Evolutionary conservation across 2,329 filamentous ascomycete species (phyloP), one percentile per base, ranked within the genome.

Genomic region (Drechslera avenae): DNA sequence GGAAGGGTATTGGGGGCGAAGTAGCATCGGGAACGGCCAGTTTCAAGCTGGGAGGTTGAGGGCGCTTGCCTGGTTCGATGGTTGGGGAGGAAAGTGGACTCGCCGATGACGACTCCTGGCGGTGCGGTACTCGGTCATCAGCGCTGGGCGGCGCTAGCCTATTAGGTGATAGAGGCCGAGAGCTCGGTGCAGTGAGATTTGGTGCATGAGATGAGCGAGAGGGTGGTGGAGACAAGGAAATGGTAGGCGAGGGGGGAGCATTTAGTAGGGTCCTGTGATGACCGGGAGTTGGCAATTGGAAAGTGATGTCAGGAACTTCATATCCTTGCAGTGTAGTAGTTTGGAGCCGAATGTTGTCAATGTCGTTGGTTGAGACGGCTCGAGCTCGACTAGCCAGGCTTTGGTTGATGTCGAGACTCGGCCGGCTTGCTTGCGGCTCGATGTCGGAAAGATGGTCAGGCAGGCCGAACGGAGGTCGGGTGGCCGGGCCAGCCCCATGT

Each of bases 1-100:
- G 89, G 55, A 94, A 93, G 0, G 88, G 86, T 3, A 83, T 82
- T 4, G 79, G 73, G 3, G 80, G 76, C 3, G 75, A 74, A 1
- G 63, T 76, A 66, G 64, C 61, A 18, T 62, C 59, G 26, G 75
- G 75, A 41, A 81, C 75, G 6, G 69, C 53, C 34, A 80, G 64
- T 51, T 74, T 77, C 2, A 77, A 73, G 5, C 74, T 60, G 17
- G 68, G 61, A 13, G 72, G 66, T n/a, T 62, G 63, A 13, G 66
- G 64, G 16, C 54, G 59, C 14, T 58, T 43, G 5, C 53, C 54
- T 37, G 62, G 37, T 21, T 68, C 62, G 10, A 66, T 40, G 9
- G 61, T 52, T 9, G 71, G 71, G 6, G 69, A 72, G 2, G 66
- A 66, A 1, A 53, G 39, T 2, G 66, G 61, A 32, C 66, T 71